Evolutionary conservation across 2,329 filamentous ascomycete species (phyloP), one percentile per base, ranked within the genome.

Genomic region (Coleophoma crateriformis): DNA sequence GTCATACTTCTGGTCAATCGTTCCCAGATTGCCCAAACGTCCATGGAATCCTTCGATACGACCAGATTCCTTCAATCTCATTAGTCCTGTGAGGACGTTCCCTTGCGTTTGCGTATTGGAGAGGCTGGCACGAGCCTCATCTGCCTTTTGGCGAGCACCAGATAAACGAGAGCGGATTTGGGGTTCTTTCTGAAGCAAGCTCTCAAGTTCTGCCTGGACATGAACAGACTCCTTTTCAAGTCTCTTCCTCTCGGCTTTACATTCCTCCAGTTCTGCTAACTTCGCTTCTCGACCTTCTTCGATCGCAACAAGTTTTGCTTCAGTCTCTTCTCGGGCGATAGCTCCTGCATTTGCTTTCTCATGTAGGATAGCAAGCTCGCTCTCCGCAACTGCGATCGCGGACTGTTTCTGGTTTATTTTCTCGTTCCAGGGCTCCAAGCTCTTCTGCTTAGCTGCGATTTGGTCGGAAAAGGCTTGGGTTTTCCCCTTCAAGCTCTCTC

Each of bases 401-500:
- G 91, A 96, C 63, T 94, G 87, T 67, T 96, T 97, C 64, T 96
- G 87, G 67, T 94, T 96, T 71, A 99, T 92, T 70, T 94, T 97
- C 57, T 90, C 90, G 59, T 87, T 91, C 94, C 94, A 99, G 0
- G 94, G 94, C 69, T 97, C 92, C 11, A 99, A 76, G 1, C 89
- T 86, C 69, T 95, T 96, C 64, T 99, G 94, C 70, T 96, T 96
- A 4, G 77, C 78, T 0, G 90, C 84, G 58, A 99, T 97, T 63
- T 96, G 79, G 59, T 99, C 90, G 0, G 92, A 97, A 54, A 96
- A 87, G 7, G 83, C 87, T 65, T 97, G 91, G 0, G 94, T 99
- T 71, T 99, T 99, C 61, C 92, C 92, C 64, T 96, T 96, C 7
- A 99, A 75, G 53, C 81, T 82, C 19, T 96, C 90, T 49, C 92